phyloP scores from a whole-genome alignment of 1,139 yeast species.

The Pichia sp. region DNA sequence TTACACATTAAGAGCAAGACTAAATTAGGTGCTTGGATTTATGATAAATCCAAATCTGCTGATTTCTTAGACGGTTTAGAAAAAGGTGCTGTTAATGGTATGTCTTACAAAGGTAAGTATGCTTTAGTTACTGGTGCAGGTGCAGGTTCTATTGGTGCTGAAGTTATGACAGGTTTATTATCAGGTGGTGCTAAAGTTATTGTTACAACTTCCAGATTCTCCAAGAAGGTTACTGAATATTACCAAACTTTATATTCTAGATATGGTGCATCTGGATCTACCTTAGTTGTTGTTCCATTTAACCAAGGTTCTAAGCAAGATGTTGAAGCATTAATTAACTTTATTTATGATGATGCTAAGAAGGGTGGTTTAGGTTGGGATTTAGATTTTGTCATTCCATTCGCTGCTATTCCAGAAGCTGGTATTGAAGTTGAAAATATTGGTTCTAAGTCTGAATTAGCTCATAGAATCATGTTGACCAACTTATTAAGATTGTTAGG shows the following conservation, averaged over 20 bases:
- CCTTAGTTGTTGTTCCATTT: conserved; percentile 93
- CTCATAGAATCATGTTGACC: conserved; percentile 97
- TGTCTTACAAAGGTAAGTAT: conserved; percentile 80
- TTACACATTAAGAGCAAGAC: conserved; percentile 79
- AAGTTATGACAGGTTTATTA: conserved; percentile 85
- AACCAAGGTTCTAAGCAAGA: conserved; percentile 96
- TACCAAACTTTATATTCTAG: conserved; percentile 91
- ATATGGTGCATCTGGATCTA: conserved; percentile 86
- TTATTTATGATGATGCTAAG: conserved; percentile 74
- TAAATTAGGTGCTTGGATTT: conserved; percentile 72
- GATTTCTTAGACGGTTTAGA: conserved; percentile 84
- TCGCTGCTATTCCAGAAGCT: conserved; percentile 98
- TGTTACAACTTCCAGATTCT: conserved; percentile 93
- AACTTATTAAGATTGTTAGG: conserved; percentile 90
- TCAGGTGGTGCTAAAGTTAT: conserved; percentile 98
- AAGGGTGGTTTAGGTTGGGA: conserved; percentile 98
- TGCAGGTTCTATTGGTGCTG: conserved; percentile 98
- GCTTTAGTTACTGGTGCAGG: conserved; percentile 98
- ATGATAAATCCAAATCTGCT: conserved; percentile 73
- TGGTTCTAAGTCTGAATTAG: conserved; percentile 93
- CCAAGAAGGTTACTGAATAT: conserved; percentile 89
- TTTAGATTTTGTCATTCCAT: conserved; percentile 90
- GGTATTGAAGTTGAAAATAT: conserved; percentile 92
- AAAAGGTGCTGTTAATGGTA: conserved; percentile 87
- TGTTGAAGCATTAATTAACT: conserved; percentile 76